phyloP scores from a whole-genome alignment of 257 asterid genomes.

The Catharanthus roseus region DNA sequence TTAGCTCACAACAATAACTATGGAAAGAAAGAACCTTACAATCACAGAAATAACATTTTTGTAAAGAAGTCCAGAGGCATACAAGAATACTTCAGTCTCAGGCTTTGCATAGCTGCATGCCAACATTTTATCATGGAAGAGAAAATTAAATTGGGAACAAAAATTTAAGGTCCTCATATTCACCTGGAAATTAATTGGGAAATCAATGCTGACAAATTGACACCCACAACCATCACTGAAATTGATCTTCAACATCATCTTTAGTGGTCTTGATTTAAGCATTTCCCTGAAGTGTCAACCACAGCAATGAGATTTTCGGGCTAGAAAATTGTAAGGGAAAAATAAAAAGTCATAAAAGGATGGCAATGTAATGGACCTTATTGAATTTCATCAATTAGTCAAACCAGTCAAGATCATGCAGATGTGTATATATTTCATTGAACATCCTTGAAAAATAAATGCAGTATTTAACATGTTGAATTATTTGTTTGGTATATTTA shows the following conservation, averaged over 20 bases:
- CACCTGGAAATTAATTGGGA: conserved; percentile 78
- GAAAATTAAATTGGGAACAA: neutral
- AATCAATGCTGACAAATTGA: conserved; percentile 27
- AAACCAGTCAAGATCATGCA: conserved; percentile 3
- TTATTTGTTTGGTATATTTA: neutral
- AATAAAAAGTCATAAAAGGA: neutral
- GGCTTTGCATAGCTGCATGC: neutral
- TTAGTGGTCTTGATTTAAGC: conserved; percentile 22
- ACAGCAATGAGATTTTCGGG: neutral
- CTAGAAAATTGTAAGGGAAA: neutral
- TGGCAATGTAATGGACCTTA: neutral
- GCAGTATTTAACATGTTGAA: neutral
- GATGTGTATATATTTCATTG: neutral
- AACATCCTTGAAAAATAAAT: neutral
- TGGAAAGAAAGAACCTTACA: neutral
- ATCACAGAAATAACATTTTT: too few species aligned
- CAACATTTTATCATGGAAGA: neutral
- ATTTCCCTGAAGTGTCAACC: conserved; percentile 23
- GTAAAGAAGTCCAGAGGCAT: neutral
- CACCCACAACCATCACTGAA: conserved; percentile 82
- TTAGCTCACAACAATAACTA: too few species aligned
- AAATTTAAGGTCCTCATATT: conserved; percentile 12
- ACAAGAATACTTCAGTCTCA: neutral
- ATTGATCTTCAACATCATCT: conserved; percentile 29
- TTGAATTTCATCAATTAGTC: neutral